These are phyloP conservation scores for Fusarium oligoseptatum DNA, from an alignment of 2,329 filamentous ascomycete species.

Conservation along the genomic window DNA sequence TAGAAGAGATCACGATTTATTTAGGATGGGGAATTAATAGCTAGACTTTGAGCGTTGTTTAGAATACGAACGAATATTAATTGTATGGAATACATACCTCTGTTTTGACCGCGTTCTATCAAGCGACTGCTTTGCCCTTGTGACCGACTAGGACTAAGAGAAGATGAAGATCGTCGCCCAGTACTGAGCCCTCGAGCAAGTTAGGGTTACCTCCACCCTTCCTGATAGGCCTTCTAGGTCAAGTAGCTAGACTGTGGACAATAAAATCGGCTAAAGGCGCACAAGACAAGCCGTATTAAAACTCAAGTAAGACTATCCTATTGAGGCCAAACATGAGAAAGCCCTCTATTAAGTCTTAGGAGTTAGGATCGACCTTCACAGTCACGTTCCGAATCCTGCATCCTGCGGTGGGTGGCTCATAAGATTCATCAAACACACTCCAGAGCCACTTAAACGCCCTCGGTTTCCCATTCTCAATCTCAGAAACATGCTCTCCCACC, in stretches of 20 bases:
- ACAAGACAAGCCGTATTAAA: not conserved
- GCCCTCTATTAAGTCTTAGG: not conserved
- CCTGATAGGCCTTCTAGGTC: no score
- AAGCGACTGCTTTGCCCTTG: no score
- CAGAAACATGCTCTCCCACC: slow-evolving; percentile 55
- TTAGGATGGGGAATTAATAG: not conserved
- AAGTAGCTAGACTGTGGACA: no score
- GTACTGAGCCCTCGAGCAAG: not conserved
- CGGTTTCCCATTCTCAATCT: slow-evolving; percentile 37
- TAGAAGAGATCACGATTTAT: not conserved
- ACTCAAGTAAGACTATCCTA: not conserved
- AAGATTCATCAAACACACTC: slow-evolving; percentile 28
- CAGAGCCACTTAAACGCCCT: slow-evolving; percentile 24
- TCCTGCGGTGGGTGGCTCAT: slow-evolving; percentile 19
- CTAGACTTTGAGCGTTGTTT: not conserved
- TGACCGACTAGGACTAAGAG: no score
- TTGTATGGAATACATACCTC: not conserved
- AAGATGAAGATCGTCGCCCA: not conserved
- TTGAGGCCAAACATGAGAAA: not conserved
- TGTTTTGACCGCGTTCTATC: not conserved
- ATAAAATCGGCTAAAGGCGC: not conserved
- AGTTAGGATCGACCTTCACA: not conserved
- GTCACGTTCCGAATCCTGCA: not conserved
- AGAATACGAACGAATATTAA: not conserved
- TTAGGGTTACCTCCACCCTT: not conserved